Conservation (phyloP, 192 early-diverging fungal species). For the Linnemannia elongata region DNA sequence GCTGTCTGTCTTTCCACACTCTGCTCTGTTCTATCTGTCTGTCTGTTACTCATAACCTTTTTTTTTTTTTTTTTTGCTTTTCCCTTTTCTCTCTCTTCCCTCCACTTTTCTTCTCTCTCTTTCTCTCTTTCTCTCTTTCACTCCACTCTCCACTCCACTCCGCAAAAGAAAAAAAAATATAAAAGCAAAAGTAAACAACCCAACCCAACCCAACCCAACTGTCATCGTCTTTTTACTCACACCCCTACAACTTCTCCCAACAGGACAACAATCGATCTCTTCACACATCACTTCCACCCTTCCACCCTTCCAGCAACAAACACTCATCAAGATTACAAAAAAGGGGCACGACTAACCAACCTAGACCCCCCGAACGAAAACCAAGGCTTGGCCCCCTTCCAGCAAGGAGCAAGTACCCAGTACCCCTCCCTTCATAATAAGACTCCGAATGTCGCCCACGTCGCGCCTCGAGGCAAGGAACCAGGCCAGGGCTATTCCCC, state of each 20-base stretch:
- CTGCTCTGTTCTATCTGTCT: neutral
- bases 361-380: too few species aligned
- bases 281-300: too few species aligned
- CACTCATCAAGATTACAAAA: too few species aligned
- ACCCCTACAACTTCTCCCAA: too few species aligned
- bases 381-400: too few species aligned
- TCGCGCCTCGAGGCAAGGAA: slow-evolving; percentile 25
- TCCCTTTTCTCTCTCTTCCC: neutral
- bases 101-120: neutral
- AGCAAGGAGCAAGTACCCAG: too few species aligned
- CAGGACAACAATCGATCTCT: too few species aligned
- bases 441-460: slow-evolving; percentile 12
- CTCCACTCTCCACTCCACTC: slow-evolving; percentile 4
- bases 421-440: neutral
- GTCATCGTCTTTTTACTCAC: too few species aligned
- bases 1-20: neutral
- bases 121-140: neutral
- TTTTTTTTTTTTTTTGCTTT: neutral
- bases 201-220: too few species aligned
- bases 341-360: too few species aligned
- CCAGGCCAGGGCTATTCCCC: slow-evolving; percentile 45
- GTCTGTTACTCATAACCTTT: neutral
- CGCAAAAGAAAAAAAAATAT: neutral
- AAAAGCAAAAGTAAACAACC: neutral
- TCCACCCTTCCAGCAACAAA: too few species aligned